Evolutionary conservation across 768 basidiomycete genomes (phyloP), one percentile per base, ranked within the genome.

Genomic region (Myochromella boudieri): DNA sequence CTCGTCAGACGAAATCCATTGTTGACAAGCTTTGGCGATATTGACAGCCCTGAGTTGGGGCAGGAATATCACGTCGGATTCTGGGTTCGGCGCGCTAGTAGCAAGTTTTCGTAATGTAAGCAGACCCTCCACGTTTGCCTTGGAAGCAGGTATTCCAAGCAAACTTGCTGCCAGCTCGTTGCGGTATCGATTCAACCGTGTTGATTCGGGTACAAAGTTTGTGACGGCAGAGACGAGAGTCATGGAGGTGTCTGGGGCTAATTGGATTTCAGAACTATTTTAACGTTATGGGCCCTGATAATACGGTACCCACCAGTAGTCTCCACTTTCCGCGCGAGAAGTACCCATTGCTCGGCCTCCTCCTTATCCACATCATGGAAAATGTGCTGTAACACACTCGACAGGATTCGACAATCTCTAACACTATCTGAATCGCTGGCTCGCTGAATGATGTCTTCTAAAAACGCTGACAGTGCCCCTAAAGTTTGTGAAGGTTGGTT

Each of bases 141-240:
- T 78, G 4, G 65, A 56, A 0, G 85, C 61, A 1, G 76, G 76
- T 11, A 97, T 72, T 18, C 86, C 87, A 0, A 88, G 68, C 3
- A 94, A 63, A 15, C 74, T 75, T n/a, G 91, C 86, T 0, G 95
- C 95, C 8, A 95, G 75, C 64, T 97, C 93, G 61, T 95, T 97
- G 15, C 94, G 80, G 59, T 87, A 88, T 15, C 91, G 76, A 55
- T 89, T 85, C 18, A 95, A 74, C 15, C 80, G 79, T 0, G 77
- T 78, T 6, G 82, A 81, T 53, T 94, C 92, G 1, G 82, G 74
- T 0, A 84, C 82, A 18, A 77, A 75, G 17, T 71, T 67, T 8
- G 82, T 75, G 32, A 93, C 67, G 3, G 84, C 78, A 7, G 74
- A 66, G 6, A 87, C 63, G 44, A 97, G 77, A 1, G 83, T 78